Evolutionary conservation across 2,329 filamentous ascomycete species (phyloP), one percentile per base, ranked within the genome.

Genomic region (Chaetoscypha palmicola): DNA sequence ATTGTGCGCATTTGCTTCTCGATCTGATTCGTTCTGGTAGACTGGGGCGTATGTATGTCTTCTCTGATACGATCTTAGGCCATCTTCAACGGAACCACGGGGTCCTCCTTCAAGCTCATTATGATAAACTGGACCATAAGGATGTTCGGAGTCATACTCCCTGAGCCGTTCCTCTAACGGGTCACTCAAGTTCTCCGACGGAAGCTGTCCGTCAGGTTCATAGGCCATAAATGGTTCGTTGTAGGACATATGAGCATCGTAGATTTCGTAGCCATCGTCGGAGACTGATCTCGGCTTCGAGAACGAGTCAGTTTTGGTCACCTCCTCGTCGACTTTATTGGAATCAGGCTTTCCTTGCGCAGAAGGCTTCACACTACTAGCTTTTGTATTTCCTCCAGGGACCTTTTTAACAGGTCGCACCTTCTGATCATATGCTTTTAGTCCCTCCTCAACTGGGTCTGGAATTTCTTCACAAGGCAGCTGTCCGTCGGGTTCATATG

Each of bases 401-500:
- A n/a, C n/a, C n/a, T n/a, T n/a, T n/a, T n/a, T n/a, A 12, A 28
- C 7, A 12, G 24, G 24, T 12, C 24, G 24, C 12, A 7, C 12
- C 7, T 7, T 28, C 24, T 28, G 7, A 17, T 41, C 59, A 40
- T 69, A 70, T 2, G 63, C 51, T 45, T 63, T 62, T 4, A 64
- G 61, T 12, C 60, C 47, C 31, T 64, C 61, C 44, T 62, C 63
- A 4, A 55, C 54, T 1, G 59, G 61, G 31, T 57, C 50, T 12
- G 59, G 49, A 12, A 56, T 41, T 3, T 46, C 37, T 21, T 42
- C n/a, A 16, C 14, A 11, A 10, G 38, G n/a, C 30, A 35, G 54
- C 26, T 66, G 62, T 24, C 69, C 69, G 51, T 72, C 62, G 1
- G 62, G 62, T 45, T 68, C 64, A n/a, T 66, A 56, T 16, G 56